Percentiles rank a stretch among this genome's conserved stretches.
These are phyloP conservation scores for Neofusicoccum sp. DNA, from an alignment of 2,329 filamentous ascomycete genomes.

Conservation along the genomic window DNA sequence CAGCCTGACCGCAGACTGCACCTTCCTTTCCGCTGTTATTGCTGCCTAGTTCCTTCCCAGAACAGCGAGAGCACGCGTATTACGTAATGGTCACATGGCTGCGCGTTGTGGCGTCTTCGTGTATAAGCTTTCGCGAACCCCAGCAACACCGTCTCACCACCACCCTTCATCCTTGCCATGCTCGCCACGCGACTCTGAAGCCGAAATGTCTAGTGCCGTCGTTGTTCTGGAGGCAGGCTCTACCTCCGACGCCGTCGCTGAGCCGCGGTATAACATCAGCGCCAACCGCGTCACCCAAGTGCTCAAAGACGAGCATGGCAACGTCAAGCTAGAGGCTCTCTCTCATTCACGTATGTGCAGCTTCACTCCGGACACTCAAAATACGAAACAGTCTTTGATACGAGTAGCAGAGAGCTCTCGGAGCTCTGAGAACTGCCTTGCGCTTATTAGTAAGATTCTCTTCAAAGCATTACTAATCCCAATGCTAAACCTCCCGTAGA, in stretches of 20 bases:
- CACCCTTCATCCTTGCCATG: not conserved
- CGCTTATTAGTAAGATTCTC: not conserved
- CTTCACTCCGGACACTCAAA: not conserved
- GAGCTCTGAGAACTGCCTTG: not conserved
- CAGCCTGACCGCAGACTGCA: no score
- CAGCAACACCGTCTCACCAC: not conserved
- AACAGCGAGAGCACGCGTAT: not conserved
- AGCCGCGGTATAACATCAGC: not conserved
- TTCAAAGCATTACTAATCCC: not conserved
- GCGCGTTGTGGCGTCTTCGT: slow-evolving; percentile 6
- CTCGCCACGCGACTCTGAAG: not conserved
- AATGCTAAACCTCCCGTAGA: not conserved
- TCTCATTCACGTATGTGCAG: not conserved
- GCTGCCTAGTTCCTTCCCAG: not conserved
- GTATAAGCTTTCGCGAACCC: not conserved
- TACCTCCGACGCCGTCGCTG: not conserved
- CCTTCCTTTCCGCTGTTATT: no score
- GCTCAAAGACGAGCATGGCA: not conserved
- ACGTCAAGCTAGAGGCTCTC: not conserved
- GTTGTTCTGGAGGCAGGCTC: not conserved
- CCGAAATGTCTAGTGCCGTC: not conserved
- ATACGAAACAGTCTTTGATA: not conserved
- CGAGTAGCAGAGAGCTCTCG: not conserved
- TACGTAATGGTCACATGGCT: slow-evolving; percentile 8
- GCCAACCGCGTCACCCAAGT: not conserved